Evolutionary conservation across 805 yeast genomes (phyloP).

Genomic region (Candida chauliodis): DNA sequence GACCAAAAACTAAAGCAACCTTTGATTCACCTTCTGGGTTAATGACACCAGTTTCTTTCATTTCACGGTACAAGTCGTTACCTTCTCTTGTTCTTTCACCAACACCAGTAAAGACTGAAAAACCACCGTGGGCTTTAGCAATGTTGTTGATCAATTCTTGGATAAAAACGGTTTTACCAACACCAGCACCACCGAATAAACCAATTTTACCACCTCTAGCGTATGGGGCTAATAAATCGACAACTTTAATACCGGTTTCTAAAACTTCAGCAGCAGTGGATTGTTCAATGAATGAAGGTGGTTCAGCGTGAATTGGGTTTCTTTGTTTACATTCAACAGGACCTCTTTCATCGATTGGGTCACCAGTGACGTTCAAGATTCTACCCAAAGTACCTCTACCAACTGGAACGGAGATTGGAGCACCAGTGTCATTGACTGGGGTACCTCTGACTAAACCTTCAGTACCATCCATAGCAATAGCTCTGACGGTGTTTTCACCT

Average conservation of each 20-base stretch:
- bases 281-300: conserved; percentile 95
- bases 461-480: conserved; percentile 99
- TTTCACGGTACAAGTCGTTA: conserved; percentile 99
- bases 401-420: conserved; percentile 98
- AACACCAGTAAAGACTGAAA: conserved; percentile 99
- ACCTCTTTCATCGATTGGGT: conserved; percentile 99
- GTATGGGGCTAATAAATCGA: conserved; percentile 97
- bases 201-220: conserved; percentile 99
- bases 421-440: conserved; percentile 87
- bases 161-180: conserved; percentile 99
- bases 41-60: conserved; percentile 99
- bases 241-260: conserved; percentile 99
- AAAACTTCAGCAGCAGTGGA: conserved; percentile 96
- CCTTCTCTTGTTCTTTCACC: conserved; percentile 99
- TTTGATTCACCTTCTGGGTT: conserved; percentile 99
- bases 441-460: conserved; percentile 99
- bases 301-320: conserved; percentile 99
- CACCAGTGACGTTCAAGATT: conserved; percentile 97
- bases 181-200: conserved; percentile 99
- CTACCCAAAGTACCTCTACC: conserved; percentile 99
- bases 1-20: conserved; percentile 99
- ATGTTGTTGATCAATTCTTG: conserved; percentile 99
- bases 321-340: conserved; percentile 89
- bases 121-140: conserved; percentile 99
- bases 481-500: conserved; percentile 99